A percentile compares a stretch with the other conserved stretches of the same genome.
Conservation (phyloP, 2,329 filamentous ascomycete species). For the Fusarium sublunatum region DNA sequence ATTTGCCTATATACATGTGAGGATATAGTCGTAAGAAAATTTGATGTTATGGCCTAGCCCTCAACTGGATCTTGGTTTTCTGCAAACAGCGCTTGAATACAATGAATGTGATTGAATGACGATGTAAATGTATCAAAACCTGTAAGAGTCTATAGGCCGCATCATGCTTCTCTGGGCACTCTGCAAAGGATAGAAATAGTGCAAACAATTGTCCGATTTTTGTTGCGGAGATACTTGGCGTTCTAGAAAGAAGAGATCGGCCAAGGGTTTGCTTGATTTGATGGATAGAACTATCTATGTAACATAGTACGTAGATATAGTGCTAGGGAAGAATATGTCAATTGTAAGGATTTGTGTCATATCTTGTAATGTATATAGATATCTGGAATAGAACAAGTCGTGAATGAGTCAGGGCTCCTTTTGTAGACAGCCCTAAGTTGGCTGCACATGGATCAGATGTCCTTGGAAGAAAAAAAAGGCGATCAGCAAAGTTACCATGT, state of each 20-base stretch:
- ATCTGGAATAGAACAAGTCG: no score
- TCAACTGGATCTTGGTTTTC: not conserved
- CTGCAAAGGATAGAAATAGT: not conserved
- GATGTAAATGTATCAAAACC: not conserved
- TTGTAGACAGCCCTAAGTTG: no score
- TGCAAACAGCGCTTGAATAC: not conserved
- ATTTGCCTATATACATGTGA: no score
- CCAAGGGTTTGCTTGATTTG: not conserved
- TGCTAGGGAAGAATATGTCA: no score
- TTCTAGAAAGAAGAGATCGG: not conserved
- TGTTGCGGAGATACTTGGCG: slow-evolving; percentile 13
- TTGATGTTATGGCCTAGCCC: no score
- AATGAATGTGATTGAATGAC: not conserved
- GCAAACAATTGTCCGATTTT: not conserved
- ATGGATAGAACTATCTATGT: not conserved
- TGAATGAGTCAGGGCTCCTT: no score
- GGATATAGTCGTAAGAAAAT: not conserved
- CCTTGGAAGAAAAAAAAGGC: no score
- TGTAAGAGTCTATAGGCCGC: slow-evolving; percentile 7
- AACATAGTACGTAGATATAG: no score
- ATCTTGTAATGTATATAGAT: no score
- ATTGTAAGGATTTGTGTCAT: no score
- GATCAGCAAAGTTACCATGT: not conserved
- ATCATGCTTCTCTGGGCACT: slow-evolving; percentile 23
- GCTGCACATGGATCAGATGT: no score